Conservation (phyloP, 2,329 filamentous ascomycete species). For the Sclerotinia spermophila region DNA sequence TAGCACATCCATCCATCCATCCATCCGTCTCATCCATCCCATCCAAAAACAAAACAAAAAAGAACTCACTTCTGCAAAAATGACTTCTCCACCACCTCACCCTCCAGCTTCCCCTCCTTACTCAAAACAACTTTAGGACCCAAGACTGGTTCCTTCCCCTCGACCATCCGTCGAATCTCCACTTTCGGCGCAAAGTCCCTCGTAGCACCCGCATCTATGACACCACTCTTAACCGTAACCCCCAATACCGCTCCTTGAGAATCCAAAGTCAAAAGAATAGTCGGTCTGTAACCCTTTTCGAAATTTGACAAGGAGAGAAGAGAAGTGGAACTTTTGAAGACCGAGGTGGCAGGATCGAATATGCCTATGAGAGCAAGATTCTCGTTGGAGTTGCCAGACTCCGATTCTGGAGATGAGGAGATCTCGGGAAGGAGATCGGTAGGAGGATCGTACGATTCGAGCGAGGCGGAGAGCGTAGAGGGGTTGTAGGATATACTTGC, state of each 20-base stretch:
- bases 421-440: conserved; percentile 41
- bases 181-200: conserved; percentile 62
- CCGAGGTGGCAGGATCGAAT: conserved; percentile 46
- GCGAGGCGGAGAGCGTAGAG: conserved; percentile 42
- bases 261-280: conserved; percentile 52
- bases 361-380: conserved; percentile 54
- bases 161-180: conserved; percentile 45
- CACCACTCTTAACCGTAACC: conserved; percentile 51
- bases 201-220: conserved; percentile 61
- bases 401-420: background rate
- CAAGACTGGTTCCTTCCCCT: conserved; percentile 55
- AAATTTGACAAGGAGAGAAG: conserved; percentile 56
- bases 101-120: conserved; percentile 56
- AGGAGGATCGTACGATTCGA: conserved; percentile 55
- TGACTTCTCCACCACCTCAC: conserved; percentile 56
- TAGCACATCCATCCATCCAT: background rate
- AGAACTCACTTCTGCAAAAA: conserved; percentile 62
- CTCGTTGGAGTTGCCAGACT: background rate
- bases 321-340: conserved; percentile 54
- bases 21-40: background rate
- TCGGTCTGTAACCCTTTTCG: conserved; percentile 57
- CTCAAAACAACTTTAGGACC: conserved; percentile 62
- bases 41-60: background rate
- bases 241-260: conserved; percentile 46
- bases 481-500: conserved; percentile 56